These are phyloP conservation scores for Paramyrothecium sp. DNA, from an alignment of 2,329 filamentous ascomycete species.

Conservation along the genomic window DNA sequence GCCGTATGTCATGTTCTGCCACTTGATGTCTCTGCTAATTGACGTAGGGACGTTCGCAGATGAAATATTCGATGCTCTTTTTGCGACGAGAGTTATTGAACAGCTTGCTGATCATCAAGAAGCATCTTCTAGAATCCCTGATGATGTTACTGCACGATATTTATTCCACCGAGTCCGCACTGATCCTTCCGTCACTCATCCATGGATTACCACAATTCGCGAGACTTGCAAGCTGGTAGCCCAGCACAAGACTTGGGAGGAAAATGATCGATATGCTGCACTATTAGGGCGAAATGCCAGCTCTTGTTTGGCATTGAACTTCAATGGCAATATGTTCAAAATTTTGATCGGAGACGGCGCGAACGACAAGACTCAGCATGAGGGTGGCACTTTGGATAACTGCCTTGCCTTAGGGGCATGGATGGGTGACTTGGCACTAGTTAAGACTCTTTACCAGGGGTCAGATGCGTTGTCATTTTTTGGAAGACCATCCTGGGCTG, in stretches of 20 bases:
- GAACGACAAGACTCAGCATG: background rate
- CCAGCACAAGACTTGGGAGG: background rate
- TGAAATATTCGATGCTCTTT: background rate
- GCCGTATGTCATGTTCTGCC: background rate
- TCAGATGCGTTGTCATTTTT: background rate
- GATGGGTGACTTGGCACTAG: background rate
- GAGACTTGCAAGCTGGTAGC: background rate
- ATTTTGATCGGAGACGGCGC: background rate
- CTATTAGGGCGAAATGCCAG: background rate
- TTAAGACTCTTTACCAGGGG: background rate
- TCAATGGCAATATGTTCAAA: background rate
- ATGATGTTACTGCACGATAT: background rate
- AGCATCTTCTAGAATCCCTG: background rate
- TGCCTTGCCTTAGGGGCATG: background rate
- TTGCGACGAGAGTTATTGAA: background rate
- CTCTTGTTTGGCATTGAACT: background rate
- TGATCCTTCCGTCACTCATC: background rate
- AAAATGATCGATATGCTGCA: background rate
- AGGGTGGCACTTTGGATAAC: background rate
- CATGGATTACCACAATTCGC: background rate
- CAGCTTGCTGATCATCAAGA: background rate
- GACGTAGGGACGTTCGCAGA: background rate
- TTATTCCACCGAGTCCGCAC: background rate
- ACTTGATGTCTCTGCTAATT: background rate
- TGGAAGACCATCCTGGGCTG: background rate